A percentile compares a stretch with the other conserved stretches of the same genome.
phyloP scores from a whole-genome alignment of 2,329 filamentous ascomycete species.

The Pseudocercospora ulei region DNA sequence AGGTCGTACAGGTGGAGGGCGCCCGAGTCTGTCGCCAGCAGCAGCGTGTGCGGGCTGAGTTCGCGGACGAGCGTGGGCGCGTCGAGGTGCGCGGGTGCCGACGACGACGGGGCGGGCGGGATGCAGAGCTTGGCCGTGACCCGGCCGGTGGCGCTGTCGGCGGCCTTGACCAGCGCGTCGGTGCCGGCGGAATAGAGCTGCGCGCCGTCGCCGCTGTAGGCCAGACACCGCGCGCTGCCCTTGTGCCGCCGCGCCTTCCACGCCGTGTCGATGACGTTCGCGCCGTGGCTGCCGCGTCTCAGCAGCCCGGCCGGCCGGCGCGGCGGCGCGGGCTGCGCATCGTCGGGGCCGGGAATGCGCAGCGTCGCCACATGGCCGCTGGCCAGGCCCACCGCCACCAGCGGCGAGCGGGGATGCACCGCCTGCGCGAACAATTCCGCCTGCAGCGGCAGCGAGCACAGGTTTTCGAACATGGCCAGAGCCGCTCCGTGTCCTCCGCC shows the following conservation, averaged over 20 bases:
- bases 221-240: slow-evolving; percentile 77
- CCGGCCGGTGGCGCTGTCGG: slow-evolving; percentile 49
- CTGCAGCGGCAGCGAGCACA: slow-evolving; percentile 77
- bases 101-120: slow-evolving; percentile 43
- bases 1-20: slow-evolving; percentile 82
- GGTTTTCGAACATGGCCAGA: slow-evolving; percentile 68
- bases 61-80: slow-evolving; percentile 71
- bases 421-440: slow-evolving; percentile 83
- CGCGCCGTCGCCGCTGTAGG: slow-evolving; percentile 67
- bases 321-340: slow-evolving; percentile 35
- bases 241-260: slow-evolving; percentile 89
- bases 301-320: slow-evolving; percentile 10
- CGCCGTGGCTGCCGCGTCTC: slow-evolving; percentile 48
- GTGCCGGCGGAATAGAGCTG: slow-evolving; percentile 54
- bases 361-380: slow-evolving; percentile 80
- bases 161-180: slow-evolving; percentile 55
- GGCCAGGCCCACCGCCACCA: slow-evolving; percentile 76
- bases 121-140: slow-evolving; percentile 77
- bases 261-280: slow-evolving; percentile 64
- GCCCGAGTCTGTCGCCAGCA: slow-evolving; percentile 83
- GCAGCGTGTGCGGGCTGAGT: slow-evolving; percentile 75
- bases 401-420: slow-evolving; percentile 70
- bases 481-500: slow-evolving; percentile 5
- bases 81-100: slow-evolving; percentile 47
- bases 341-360: slow-evolving; percentile 52